A percentile compares a stretch with the other conserved stretches of the same genome.
Conservation (phyloP, 176 grass and related monocot species). For the Bolboschoenus planiculmis region DNA sequence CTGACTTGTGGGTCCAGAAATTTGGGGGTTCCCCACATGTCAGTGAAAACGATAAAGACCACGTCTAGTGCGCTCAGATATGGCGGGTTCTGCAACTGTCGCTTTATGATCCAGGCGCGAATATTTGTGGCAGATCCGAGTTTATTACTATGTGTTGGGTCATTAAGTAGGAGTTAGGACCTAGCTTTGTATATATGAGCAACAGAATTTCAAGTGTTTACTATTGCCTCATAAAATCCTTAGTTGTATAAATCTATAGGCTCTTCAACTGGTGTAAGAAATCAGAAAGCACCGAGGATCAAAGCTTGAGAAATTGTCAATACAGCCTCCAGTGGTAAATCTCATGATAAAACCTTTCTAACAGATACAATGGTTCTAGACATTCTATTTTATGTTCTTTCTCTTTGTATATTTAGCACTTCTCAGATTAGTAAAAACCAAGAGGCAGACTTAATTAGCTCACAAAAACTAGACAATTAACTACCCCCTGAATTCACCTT, state of each 20-base stretch:
- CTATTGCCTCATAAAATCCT: not conserved
- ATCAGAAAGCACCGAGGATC: not conserved
- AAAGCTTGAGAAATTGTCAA: not conserved
- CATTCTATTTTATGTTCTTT: too few species aligned
- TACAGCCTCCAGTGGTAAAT: too few species aligned
- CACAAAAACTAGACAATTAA: too few species aligned
- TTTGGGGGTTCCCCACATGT: not conserved
- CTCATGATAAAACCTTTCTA: not conserved
- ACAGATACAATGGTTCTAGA: not conserved
- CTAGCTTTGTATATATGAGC: not conserved
- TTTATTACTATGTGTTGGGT: not conserved
- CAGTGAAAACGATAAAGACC: not conserved
- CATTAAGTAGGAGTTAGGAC: not conserved
- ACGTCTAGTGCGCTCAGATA: not conserved
- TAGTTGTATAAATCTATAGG: not conserved
- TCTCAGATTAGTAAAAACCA: too few species aligned
- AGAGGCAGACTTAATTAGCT: too few species aligned
- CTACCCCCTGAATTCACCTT: too few species aligned
- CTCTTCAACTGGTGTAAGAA: not conserved
- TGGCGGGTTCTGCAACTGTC: not conserved
- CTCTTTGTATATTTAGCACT: too few species aligned
- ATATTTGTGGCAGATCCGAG: not conserved
- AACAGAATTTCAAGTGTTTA: not conserved
- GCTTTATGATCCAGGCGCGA: not conserved
- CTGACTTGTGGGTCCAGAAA: not conserved